Base-by-base conservation (phyloP, 805 yeast species). In the Pichia membranifaciens region DNA sequence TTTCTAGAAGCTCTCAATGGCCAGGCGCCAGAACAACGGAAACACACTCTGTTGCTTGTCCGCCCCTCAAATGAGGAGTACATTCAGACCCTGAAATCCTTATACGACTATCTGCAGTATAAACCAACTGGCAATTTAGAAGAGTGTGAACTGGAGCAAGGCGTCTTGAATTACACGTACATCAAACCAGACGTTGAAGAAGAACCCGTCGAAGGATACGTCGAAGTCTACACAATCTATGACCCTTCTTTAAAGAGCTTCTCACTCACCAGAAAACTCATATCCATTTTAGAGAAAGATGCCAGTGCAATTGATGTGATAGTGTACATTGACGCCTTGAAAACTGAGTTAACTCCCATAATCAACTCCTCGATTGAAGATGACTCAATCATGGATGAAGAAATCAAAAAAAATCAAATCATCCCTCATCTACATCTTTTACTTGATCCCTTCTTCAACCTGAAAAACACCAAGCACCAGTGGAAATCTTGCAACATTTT, bases 401-500 rank as follows among this genome's bases (percentile, higher is more conserved):
- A 36, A 5, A 25, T 18, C 4, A 35, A 18, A 34, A 15, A 23
- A 13, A 16, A 8, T 13, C 15, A 34, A 16, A 23, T 44, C 9
- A 12, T 44, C 5, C 47, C 47, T 3, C 1, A 5, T 12, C 6
- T 44, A 12, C 37, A 22, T 7, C 12, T 9, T 5, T n/a, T 17
- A 22, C 2, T 38, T 8, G 16, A 38, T 18, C 47, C 47, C 15
- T 21, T 44, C 33, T 38, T 29, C 20, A 23, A 23, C 21, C 9
- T 3, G 7, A 17, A 21, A 15, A 42, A 37, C 9, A 9, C 29
- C 23, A 7, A 17, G 5, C 20, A 17, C 21, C 40, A 29, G 28
- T 51, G 49, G 45, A 47, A 44, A 18, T 44, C 51, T 5, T 16
- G 38, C 5, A 31, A 38, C 8, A 13, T 56, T 17, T 25, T 53